Evolutionary conservation across 257 asterid genomes (phyloP).

Genomic region (Solanum bukasovii): DNA sequence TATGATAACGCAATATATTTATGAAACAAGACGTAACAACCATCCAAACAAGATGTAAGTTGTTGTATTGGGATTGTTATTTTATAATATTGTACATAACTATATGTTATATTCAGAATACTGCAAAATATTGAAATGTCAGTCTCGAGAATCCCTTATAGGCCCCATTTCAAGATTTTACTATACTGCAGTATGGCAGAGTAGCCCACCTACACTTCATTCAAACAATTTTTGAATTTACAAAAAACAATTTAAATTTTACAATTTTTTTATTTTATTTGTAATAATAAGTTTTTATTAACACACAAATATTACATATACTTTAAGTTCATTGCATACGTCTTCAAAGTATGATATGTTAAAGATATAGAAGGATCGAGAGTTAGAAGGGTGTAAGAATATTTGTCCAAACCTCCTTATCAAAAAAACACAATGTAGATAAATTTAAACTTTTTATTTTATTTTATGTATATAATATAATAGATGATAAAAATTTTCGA

Average conservation of each 20-base stretch:
- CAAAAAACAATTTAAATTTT: background rate
- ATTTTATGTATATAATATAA: too few species aligned
- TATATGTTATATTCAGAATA: background rate
- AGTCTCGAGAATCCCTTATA: background rate
- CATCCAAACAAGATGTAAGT: background rate
- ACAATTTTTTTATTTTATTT: background rate
- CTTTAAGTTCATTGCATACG: too few species aligned
- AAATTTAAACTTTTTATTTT: too few species aligned
- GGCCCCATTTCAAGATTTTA: conserved; percentile 1
- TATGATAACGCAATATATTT: too few species aligned
- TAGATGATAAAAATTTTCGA: too few species aligned
- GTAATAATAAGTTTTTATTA: background rate
- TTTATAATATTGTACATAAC: background rate
- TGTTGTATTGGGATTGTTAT: background rate
- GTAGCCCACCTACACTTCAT: background rate
- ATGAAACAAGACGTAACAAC: background rate
- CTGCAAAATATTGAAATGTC: background rate
- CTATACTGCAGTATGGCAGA: background rate
- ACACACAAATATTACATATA: background rate
- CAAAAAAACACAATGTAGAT: accelerated
- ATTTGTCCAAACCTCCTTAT: background rate
- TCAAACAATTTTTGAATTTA: background rate
- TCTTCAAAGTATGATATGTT: background rate
- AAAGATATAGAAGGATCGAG: background rate
- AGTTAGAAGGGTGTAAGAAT: background rate